phyloP scores from a whole-genome alignment of 148 eudicot species.

The Dysphania ambrosioides region DNA sequence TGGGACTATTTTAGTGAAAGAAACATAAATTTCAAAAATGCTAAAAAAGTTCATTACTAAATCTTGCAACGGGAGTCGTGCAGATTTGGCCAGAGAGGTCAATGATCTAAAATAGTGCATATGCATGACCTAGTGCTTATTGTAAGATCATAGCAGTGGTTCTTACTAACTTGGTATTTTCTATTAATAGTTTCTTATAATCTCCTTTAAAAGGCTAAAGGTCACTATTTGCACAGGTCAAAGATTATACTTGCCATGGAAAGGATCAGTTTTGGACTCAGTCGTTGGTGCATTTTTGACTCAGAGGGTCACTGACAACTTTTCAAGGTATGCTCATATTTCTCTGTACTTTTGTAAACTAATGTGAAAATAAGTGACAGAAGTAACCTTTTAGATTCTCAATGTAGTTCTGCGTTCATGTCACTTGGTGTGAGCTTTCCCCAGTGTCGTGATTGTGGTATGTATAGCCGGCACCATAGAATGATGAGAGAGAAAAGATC shows the following conservation, averaged over 20 bases:
- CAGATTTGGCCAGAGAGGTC: too few relatives aligned
- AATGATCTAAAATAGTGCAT: not conserved
- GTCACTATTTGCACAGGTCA: conserved; percentile 30
- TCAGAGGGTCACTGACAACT: conserved; percentile 34
- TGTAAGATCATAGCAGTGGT: not conserved
- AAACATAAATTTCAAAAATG: too few relatives aligned
- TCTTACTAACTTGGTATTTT: not conserved
- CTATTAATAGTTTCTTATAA: too few relatives aligned
- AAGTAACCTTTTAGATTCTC: not conserved
- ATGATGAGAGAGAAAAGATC: conserved; percentile 24
- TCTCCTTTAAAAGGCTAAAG: too few relatives aligned
- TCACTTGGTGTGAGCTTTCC: conserved; percentile 37
- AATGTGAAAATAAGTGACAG: not conserved
- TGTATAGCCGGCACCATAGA: conserved; percentile 24
- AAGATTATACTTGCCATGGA: conserved; percentile 33
- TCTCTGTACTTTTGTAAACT: not conserved
- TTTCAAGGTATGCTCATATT: conserved; percentile 34
- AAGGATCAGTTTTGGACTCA: conserved; percentile 50
- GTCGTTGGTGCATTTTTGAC: conserved; percentile 37
- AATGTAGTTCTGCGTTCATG: conserved; percentile 42
- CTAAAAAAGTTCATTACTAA: too few relatives aligned
- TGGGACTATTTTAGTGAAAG: too few relatives aligned
- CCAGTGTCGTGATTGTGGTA: not conserved
- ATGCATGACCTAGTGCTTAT: not conserved
- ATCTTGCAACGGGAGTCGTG: too few relatives aligned